Percentiles rank a stretch among this genome's conserved stretches.
These are phyloP conservation scores for Zasmidium cellare DNA, from an alignment of 2,329 filamentous ascomycete species.

Conservation along the genomic window DNA sequence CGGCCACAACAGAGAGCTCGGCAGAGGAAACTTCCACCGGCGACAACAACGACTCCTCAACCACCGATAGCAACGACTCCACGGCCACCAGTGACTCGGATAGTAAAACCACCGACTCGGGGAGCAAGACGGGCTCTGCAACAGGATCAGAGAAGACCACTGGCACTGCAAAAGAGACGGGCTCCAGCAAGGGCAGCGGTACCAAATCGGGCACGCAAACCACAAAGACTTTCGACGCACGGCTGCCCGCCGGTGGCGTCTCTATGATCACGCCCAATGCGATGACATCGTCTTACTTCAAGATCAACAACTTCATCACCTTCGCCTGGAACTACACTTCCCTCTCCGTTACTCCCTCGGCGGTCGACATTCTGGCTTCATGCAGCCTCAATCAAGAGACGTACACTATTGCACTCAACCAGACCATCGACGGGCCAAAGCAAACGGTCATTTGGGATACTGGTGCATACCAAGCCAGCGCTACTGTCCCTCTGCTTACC, in stretches of 20 bases:
- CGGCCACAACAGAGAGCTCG: slow-evolving; percentile 25
- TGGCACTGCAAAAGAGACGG: slow-evolving; percentile 23
- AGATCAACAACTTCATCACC: slow-evolving; percentile 62
- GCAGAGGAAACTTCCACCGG: slow-evolving; percentile 18
- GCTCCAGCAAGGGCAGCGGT: slow-evolving; percentile 17
- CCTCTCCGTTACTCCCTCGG: slow-evolving; percentile 57
- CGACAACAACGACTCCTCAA: slow-evolving; percentile 17
- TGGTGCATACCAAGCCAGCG: slow-evolving; percentile 49
- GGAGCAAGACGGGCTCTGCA: slow-evolving; percentile 7
- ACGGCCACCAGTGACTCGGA: slow-evolving; percentile 22
- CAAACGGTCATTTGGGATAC: slow-evolving; percentile 63
- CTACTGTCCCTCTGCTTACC: slow-evolving; percentile 53
- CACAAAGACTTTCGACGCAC: slow-evolving; percentile 51
- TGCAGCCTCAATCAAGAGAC: slow-evolving; percentile 59
- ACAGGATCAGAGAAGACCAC: slow-evolving; percentile 21
- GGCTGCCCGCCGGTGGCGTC: slow-evolving; percentile 59
- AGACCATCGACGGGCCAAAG: slow-evolving; percentile 45
- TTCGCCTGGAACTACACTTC: slow-evolving; percentile 71
- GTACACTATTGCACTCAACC: slow-evolving; percentile 64
- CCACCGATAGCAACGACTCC: slow-evolving; percentile 16
- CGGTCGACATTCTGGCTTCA: slow-evolving; percentile 62
- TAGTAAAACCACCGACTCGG: slow-evolving; percentile 4
- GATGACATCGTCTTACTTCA: slow-evolving; percentile 58
- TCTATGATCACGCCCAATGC: slow-evolving; percentile 61
- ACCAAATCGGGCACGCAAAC: slow-evolving; percentile 21